Percentiles rank a stretch among this genome's conserved stretches.
phyloP scores from a whole-genome alignment of 768 basidiomycete species.

The Lactarius sp. region DNA sequence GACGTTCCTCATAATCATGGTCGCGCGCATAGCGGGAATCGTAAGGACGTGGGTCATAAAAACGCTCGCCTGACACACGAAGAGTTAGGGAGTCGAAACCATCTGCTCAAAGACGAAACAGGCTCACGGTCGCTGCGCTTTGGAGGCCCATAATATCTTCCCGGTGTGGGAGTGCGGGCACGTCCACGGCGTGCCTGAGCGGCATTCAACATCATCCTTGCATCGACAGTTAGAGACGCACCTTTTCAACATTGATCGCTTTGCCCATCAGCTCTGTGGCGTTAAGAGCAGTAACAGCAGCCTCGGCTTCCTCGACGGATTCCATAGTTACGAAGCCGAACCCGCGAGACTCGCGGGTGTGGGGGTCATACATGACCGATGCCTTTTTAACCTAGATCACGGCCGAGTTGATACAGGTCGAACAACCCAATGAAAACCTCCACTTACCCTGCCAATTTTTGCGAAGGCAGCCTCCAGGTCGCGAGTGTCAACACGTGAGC shows the following conservation, averaged over 20 bases:
- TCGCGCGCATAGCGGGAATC: constrained; percentile 80
- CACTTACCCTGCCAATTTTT: constrained; percentile 78
- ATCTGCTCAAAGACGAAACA: constrained; percentile 1
- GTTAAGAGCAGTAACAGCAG: constrained; percentile 80
- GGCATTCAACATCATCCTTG: background rate
- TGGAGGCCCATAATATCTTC: constrained; percentile 90
- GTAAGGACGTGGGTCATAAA: constrained; percentile 89
- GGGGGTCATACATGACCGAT: constrained; percentile 63
- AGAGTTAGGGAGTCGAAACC: constrained; percentile 6
- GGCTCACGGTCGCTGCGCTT: constrained; percentile 62
- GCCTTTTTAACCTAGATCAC: constrained; percentile 52
- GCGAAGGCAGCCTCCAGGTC: constrained; percentile 86
- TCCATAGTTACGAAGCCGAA: constrained; percentile 92
- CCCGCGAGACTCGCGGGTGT: constrained; percentile 65
- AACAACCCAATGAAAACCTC: background rate
- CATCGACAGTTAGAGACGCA: constrained; percentile 29
- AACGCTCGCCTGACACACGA: constrained; percentile 58
- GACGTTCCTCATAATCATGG: constrained; percentile 45
- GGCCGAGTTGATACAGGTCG: background rate
- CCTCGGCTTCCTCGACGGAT: constrained; percentile 82
- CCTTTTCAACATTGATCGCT: constrained; percentile 84
- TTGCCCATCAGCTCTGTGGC: constrained; percentile 85
- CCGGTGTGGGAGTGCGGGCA: constrained; percentile 89
- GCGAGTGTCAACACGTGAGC: constrained; percentile 66
- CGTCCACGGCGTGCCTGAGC: constrained; percentile 80